A percentile compares a stretch with the other conserved stretches of the same genome.
These are phyloP conservation scores for Xerocomellus dryophilus DNA, from an alignment of 768 basidiomycete genomes.

Conservation along the genomic window DNA sequence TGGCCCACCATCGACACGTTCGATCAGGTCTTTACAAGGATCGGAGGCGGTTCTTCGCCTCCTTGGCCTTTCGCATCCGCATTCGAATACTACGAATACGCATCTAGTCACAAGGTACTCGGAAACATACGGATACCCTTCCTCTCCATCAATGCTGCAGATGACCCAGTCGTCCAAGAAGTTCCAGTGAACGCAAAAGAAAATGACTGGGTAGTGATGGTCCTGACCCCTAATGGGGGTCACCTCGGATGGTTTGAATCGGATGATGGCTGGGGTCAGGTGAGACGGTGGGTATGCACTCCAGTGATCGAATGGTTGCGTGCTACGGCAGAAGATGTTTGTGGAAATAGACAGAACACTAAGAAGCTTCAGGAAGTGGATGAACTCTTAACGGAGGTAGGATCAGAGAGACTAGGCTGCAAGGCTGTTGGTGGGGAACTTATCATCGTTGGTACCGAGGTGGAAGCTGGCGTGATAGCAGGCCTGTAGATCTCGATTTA, in stretches of 20 bases:
- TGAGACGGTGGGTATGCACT: slow-evolving; percentile 59
- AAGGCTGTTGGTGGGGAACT: slow-evolving; percentile 53
- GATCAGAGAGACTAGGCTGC: slow-evolving; percentile 53
- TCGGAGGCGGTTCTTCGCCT: slow-evolving; percentile 66
- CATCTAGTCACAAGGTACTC: slow-evolving; percentile 61
- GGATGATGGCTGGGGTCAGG: slow-evolving; percentile 32
- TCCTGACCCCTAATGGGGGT: slow-evolving; percentile 61
- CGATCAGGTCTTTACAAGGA: slow-evolving; percentile 61
- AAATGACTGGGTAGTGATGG: slow-evolving; percentile 56
- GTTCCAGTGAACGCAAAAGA: slow-evolving; percentile 56
- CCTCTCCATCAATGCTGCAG: slow-evolving; percentile 69
- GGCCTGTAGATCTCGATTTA: slow-evolving; percentile 46
- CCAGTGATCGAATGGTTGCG: slow-evolving; percentile 74
- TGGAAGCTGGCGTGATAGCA: slow-evolving; percentile 54
- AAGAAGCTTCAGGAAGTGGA: slow-evolving; percentile 46
- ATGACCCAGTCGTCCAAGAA: slow-evolving; percentile 72
- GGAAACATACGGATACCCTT: slow-evolving; percentile 65
- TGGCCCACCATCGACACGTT: slow-evolving; percentile 55
- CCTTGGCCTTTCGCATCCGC: slow-evolving; percentile 47
- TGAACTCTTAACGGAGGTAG: slow-evolving; percentile 61
- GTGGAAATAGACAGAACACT: slow-evolving; percentile 33
- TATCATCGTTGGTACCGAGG: slow-evolving; percentile 50
- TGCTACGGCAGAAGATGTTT: slow-evolving; percentile 52
- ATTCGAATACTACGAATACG: slow-evolving; percentile 47
- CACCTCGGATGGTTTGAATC: slow-evolving; percentile 84